These are phyloP conservation scores for Paecilomyces formosus DNA, from an alignment of 2,329 filamentous ascomycete species.

Conservation along the genomic window DNA sequence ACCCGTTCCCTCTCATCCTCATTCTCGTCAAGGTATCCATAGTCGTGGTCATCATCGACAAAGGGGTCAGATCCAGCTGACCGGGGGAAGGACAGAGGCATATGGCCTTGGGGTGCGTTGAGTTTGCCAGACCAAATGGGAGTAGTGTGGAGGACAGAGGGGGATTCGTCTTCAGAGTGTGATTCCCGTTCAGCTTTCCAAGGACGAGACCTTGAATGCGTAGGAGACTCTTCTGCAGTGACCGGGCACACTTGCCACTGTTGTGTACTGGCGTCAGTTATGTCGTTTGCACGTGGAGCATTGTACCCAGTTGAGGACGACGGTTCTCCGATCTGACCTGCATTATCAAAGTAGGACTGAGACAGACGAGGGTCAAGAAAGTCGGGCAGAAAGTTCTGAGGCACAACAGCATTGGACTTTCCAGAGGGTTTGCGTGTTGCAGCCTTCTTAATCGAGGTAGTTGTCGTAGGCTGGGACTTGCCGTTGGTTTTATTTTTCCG, in stretches of 20 bases:
- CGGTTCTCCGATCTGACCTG: neutral
- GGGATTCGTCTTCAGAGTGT: constrained; percentile 10
- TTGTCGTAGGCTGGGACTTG: constrained; percentile 1
- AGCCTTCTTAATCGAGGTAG: constrained; percentile 4
- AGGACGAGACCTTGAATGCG: neutral
- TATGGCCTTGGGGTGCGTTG: constrained; percentile 1
- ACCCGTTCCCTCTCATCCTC: constrained; percentile 21
- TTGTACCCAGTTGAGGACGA: constrained; percentile 4
- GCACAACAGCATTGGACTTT: neutral
- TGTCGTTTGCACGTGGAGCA: constrained; percentile 1
- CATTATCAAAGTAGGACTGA: constrained; percentile 6
- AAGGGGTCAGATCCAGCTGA: constrained; percentile 12
- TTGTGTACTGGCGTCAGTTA: neutral
- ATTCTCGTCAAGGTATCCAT: constrained; percentile 6
- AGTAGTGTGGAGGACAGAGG: constrained; percentile 5
- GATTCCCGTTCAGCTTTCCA: constrained; percentile 12
- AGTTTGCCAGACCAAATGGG: constrained; percentile 6
- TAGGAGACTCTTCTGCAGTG: constrained; percentile 1
- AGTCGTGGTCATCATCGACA: constrained; percentile 7
- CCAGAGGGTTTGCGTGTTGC: constrained; percentile 1
- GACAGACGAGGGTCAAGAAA: constrained; percentile 23
- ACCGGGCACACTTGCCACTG: constrained; percentile 1
- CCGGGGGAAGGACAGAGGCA: neutral
- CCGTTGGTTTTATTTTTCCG: constrained; percentile 44
- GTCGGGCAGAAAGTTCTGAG: constrained; percentile 7